phyloP scores from a whole-genome alignment of 2,329 filamentous ascomycete genomes.

The Epichloe gansuensis region DNA sequence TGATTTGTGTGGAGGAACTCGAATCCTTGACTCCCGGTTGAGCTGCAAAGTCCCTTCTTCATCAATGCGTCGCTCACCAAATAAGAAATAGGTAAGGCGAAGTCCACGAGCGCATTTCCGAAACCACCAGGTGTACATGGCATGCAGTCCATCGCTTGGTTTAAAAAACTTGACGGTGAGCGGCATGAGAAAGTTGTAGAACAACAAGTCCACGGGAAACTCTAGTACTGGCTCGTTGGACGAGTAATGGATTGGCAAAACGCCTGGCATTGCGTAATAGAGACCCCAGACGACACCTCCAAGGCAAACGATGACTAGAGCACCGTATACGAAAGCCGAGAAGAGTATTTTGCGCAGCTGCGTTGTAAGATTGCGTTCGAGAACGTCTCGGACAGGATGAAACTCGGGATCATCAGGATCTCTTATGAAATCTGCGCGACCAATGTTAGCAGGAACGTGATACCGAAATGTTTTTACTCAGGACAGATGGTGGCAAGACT shows the following conservation, averaged over 20 bases:
- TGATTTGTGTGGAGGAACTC: conserved; percentile 24
- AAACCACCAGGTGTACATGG: conserved; percentile 95
- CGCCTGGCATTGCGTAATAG: conserved; percentile 48
- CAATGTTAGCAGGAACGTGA: background rate
- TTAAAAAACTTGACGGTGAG: conserved; percentile 72
- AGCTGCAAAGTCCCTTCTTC: conserved; percentile 63
- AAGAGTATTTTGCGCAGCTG: conserved; percentile 94
- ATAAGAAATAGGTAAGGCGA: conserved; percentile 83
- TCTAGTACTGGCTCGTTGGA: conserved; percentile 86
- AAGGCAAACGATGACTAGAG: conserved; percentile 80
- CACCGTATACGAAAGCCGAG: conserved; percentile 89
- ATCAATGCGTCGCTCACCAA: conserved; percentile 66
- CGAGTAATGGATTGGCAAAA: conserved; percentile 87
- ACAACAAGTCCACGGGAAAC: conserved; percentile 84
- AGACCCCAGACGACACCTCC: conserved; percentile 95
- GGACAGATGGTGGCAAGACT: conserved; percentile 23
- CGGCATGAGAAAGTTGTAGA: conserved; percentile 95
- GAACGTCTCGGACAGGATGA: conserved; percentile 89
- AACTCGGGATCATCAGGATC: conserved; percentile 98
- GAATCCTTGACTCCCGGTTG: conserved; percentile 18
- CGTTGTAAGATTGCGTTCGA: conserved; percentile 82
- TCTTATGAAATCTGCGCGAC: conserved; percentile 68
- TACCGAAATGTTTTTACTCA: background rate
- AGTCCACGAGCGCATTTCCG: conserved; percentile 67
- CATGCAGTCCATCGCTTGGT: conserved; percentile 70